Base-by-base conservation (phyloP, 2,329 filamentous ascomycete species). In the Plectosphaerella cucumerina region DNA sequence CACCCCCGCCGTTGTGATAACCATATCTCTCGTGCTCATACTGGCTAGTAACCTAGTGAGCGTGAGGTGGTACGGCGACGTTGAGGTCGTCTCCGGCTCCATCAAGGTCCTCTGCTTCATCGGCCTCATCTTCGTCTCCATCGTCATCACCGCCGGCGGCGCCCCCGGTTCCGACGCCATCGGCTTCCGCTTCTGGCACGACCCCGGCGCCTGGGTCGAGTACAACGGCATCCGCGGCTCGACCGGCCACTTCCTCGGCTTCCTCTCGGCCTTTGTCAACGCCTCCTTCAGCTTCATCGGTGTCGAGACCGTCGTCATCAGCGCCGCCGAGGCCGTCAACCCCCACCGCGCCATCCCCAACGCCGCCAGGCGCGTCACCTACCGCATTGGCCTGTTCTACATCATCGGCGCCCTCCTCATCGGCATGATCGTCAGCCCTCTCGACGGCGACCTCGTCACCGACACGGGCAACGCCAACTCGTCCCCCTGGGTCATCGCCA, bases 51-150 rank as follows among this genome's bases (percentile, higher is more conserved):
- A 93, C 59, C 59, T 91, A 44, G 75, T 92, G 53, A 85, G 85
- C 1, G 86, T 91, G 17, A 76, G 86, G 56, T 89, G 78, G 76
- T 91, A 89, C 52, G 87, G 87, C 43, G 87, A 90, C 67, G 80
- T 84, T 0, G 89, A 94, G 63, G 94, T 95, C 61, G 82, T 78
- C 78, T 81, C 85, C 18, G 84, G 89, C 3, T 65, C 89, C 2
- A 85, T 85, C 50, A 90, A 91, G 64, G 79, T 90, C 3, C 59
- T 91, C 2, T 75, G 91, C 47, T 88, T 89, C 53, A 68, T 90
- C 34, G 86, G 82, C 1, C 75, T 93, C 47, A 60, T 83, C 56
- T 92, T 89, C 70, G 93, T 90, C 2, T 90, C 96, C 61, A 77
- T 95, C 56, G 82, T 84, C 56, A 93, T 94, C 74, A 47, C 45